Percentiles rank a stretch among this genome's conserved stretches.
These are phyloP conservation scores for Heliosperma pusillum DNA, from an alignment of 148 eudicot species.

Conservation along the genomic window DNA sequence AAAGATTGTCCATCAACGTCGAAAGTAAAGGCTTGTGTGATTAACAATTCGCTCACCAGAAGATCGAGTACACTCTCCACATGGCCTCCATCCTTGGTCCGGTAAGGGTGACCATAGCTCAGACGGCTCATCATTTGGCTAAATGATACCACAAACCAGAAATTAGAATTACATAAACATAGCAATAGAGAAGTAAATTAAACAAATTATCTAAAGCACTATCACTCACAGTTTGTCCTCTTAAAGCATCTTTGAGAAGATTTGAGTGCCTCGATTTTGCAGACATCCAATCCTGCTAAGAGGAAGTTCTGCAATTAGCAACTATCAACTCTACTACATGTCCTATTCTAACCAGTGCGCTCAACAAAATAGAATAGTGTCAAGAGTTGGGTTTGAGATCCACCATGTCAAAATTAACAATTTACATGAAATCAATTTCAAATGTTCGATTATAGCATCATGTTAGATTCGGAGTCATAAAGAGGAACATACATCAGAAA, in stretches of 20 bases:
- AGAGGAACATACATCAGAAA: background rate
- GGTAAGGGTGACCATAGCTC: constrained; percentile 82
- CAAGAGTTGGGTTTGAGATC: background rate
- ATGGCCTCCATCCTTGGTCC: constrained; percentile 82
- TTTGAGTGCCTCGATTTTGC: constrained; percentile 72
- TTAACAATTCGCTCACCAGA: constrained; percentile 47
- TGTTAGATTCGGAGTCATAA: background rate
- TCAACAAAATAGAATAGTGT: background rate
- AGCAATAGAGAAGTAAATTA: background rate
- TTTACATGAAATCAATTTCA: background rate
- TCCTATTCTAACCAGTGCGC: background rate
- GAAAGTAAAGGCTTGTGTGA: background rate
- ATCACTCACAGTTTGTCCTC: constrained; percentile 63
- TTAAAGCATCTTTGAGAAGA: constrained; percentile 76
- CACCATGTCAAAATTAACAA: background rate
- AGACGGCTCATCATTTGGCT: constrained; percentile 63
- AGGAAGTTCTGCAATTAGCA: constrained; percentile 20
- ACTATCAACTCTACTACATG: background rate
- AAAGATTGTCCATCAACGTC: constrained; percentile 1
- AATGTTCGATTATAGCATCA: too few species aligned
- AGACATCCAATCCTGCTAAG: constrained; percentile 67
- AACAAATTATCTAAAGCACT: constrained; percentile 10
- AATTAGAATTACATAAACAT: background rate
- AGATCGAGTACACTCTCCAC: constrained; percentile 35
- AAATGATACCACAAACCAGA: background rate